Base-by-base conservation (phyloP, 768 basidiomycete genomes). In the Russula foetens region DNA sequence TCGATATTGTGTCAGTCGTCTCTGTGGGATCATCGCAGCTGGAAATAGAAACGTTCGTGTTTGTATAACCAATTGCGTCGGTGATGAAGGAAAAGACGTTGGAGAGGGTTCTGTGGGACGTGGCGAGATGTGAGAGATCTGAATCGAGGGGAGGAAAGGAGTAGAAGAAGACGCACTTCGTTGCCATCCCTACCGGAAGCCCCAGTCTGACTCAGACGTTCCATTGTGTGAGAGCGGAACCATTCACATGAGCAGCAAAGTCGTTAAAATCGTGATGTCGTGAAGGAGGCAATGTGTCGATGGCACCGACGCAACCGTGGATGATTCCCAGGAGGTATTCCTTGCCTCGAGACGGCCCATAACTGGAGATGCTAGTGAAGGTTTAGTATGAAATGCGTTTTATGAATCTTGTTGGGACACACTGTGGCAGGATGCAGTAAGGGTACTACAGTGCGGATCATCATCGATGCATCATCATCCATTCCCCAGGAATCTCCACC, bases 261-360 rank as follows among this genome's bases (percentile, higher is more conserved):
- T 85, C 75, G 58, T 84, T 84, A 68, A 84, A 85, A 69, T 82
- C 84, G 44, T 84, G 76, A 53, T 80, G 75, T 24, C 78, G 76
- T 15, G 66, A 62, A 9, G 73, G 70, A 46, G n/a, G n/a, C n/a
- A n/a, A n/a, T n/a, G n/a, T n/a, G n/a, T n/a, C n/a, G n/a, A n/a
- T n/a, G n/a, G n/a, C 24, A 75, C 74, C 41, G 69, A 67, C 3
- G 78, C 74, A 28, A 85, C 71, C 0, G 79, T 68, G 81, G 53
- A 84, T 73, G 48, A 78, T 73, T 29, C 78, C 84, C 53, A 72
- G 81, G 69, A 79, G 83, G 69, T n/a, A n/a, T n/a, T n/a, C n/a
- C n/a, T n/a, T n/a, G n/a, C n/a, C n/a, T n/a, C n/a, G n/a, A n/a
- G n/a, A n/a, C n/a, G n/a, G n/a, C n/a, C n/a, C n/a, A n/a, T n/a